Evolutionary conservation across 1,139 yeast genomes (phyloP), one percentile per base, ranked within the genome.

Genomic region (Yarrowia galli): DNA sequence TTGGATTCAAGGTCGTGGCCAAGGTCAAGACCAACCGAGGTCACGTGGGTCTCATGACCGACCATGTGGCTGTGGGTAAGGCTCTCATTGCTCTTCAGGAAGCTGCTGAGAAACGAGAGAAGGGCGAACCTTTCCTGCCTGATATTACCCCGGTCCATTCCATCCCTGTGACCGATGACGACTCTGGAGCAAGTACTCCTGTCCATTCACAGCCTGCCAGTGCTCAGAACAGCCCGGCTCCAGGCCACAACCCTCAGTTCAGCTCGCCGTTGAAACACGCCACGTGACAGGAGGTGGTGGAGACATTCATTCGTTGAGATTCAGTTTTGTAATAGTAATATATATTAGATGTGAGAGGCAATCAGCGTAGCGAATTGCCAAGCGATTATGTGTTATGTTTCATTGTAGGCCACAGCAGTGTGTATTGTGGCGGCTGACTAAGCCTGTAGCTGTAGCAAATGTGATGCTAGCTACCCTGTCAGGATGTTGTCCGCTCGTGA

Each of bases 41-140:
- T 2, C 98, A 92, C 78, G 95, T 92, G 12, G 87, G 87, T 43
- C 79, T 92, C 65, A 81, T 92, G 84, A 85, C 91, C 0, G 97
- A 92, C 77, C 75, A 89, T 32, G 85, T 84, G 46, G 86, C 87
- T 1, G 86, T 92, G 79, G 96, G 91, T 0, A 82, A 83, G 68
- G 97, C 96, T 0, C 79, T 92, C 68, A 75, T 81, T 65, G 87
- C 91, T 0, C 82, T 92, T 20, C 71, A 78, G 25, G 74, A 71
- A 7, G 73, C 64, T 20, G 64, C 64, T 15, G 51, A 58, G 16
- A 58, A 58, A 51, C 20, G 64, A 16, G 64, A 25, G 1, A 58
- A 43, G 51, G 64, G 64, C 20, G 49, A 43, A 16, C 32, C 28
- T 1, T 58, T 10, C 22, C 28, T 58, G 51, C 64, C 64, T 0